Evolutionary conservation across 257 asterid genomes (phyloP), one percentile per base, ranked within the genome.

Genomic region (Petrea volubilis): DNA sequence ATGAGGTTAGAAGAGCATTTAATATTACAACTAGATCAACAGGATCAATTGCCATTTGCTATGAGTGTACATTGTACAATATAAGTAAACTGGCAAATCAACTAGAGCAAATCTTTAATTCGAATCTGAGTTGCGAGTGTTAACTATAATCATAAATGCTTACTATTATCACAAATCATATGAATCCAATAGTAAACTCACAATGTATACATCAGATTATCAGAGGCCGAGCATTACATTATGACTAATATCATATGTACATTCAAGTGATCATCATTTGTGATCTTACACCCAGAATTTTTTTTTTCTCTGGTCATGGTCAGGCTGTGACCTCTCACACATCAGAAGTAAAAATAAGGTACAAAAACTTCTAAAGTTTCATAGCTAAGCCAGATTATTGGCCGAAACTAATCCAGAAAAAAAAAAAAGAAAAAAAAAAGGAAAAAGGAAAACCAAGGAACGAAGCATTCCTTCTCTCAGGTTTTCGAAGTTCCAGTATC

Each of bases 191-290:
- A 44, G 6, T 44, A 6, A 47, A 6, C 55, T 47, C 55, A 47
- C 11, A 17, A 47, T 17, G 55, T 2, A 53, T 18, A 23, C 60
- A 21, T 23, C 31, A 53, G 31, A 53, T 53, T 23, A 15, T 14
- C 6, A 11, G 8, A 15, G 17, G 29, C 14, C 14, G 33, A 43
- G 14, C 20, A 23, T 60, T 46, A 60, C 49, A 34, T 60, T 33
- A 6, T 57, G 10, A 58, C n/a, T n/a, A n/a, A 43, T 63, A 59
- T 66, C 40, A 65, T 62, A 72, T 73, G 46, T 76, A 78, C 83
- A 75, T 49, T 64, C 63, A 75, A 72, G 67, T 61, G 53, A 79
- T 20, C 72, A 72, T 69, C 53, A 25, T 50, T 72, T 31, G 62
- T 47, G 33, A 67, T 66, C 64, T 71, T 64, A 53, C 74, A 78